Conservation (phyloP, 805 yeast species). For the Sungouiozyma ichnusensis region DNA sequence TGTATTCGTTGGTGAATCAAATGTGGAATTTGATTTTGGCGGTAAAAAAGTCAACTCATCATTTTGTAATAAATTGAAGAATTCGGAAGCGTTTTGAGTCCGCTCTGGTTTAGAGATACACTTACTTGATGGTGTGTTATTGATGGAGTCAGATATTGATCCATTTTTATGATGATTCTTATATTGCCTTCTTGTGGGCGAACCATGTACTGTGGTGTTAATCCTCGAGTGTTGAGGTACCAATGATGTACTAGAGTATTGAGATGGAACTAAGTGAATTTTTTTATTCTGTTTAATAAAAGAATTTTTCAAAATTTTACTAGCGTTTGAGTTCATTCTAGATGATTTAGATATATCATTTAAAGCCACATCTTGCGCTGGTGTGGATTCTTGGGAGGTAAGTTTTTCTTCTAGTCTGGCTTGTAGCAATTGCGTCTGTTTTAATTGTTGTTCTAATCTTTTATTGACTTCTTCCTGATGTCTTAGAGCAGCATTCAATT, state of each 20-base stretch:
- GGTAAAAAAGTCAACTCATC: conserved; percentile 11
- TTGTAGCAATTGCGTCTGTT: conserved; percentile 23
- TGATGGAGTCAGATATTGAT: not conserved
- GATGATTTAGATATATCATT: conserved; percentile 8
- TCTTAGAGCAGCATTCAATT: conserved; percentile 20
- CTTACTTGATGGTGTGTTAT: not conserved
- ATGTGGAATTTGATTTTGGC: not conserved
- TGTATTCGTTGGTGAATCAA: not conserved
- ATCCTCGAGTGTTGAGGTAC: conserved; percentile 1
- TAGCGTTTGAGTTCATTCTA: conserved; percentile 7
- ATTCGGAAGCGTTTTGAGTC: not conserved
- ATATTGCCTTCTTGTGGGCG: conserved; percentile 9
- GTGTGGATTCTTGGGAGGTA: conserved; percentile 13
- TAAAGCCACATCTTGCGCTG: conserved; percentile 4
- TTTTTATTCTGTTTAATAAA: not conserved
- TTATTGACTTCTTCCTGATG: conserved; percentile 23
- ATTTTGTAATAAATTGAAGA: not conserved
- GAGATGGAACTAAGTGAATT: conserved; percentile 1
- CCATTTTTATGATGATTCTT: not conserved
- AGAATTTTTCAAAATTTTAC: conserved; percentile 6
- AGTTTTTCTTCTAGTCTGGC: conserved; percentile 19
- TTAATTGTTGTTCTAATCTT: conserved; percentile 21
- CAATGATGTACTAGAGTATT: conserved; percentile 1
- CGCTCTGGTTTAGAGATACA: not conserved
- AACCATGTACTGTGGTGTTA: conserved; percentile 5